These are phyloP conservation scores for Orbilia quercus DNA, from an alignment of 2,329 filamentous ascomycete species.

Conservation along the genomic window DNA sequence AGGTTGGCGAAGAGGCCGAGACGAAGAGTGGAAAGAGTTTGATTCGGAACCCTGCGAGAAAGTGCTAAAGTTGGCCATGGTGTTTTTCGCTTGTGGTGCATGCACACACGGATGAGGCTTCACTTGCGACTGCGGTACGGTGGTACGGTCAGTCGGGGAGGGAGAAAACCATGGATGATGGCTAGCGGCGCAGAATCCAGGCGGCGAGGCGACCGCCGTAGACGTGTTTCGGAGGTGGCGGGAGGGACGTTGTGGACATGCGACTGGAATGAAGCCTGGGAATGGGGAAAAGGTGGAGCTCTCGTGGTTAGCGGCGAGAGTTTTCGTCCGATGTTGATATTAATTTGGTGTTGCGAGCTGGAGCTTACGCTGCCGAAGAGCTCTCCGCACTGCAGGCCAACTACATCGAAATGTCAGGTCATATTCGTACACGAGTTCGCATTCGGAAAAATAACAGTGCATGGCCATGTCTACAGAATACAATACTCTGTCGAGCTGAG, in stretches of 20 bases:
- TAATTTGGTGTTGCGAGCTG: constrained; percentile 12
- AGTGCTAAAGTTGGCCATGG: constrained; percentile 23
- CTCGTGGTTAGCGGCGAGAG: background rate
- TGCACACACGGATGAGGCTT: too few relatives aligned
- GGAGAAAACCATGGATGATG: constrained; percentile 24
- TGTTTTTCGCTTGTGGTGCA: background rate
- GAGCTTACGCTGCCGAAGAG: background rate
- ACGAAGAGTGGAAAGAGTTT: constrained; percentile 33
- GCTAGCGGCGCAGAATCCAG: constrained; percentile 28
- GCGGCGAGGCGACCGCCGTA: constrained; percentile 25
- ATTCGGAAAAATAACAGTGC: too few relatives aligned
- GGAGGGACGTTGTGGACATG: constrained; percentile 20
- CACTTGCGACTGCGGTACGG: background rate
- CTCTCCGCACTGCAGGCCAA: too few relatives aligned
- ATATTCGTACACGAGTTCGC: too few relatives aligned
- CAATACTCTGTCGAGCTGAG: too few relatives aligned
- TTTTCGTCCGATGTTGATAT: constrained; percentile 50
- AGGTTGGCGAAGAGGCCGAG: constrained; percentile 34
- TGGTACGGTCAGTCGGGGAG: background rate
- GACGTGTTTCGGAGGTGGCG: background rate
- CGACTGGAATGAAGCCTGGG: constrained; percentile 33
- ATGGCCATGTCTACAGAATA: too few relatives aligned
- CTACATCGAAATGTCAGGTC: too few relatives aligned
- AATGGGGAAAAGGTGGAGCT: constrained; percentile 20
- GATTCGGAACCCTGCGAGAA: constrained; percentile 45